Conservation (phyloP, 23 red algal genomes). For the Gracilaria domingensis region DNA sequence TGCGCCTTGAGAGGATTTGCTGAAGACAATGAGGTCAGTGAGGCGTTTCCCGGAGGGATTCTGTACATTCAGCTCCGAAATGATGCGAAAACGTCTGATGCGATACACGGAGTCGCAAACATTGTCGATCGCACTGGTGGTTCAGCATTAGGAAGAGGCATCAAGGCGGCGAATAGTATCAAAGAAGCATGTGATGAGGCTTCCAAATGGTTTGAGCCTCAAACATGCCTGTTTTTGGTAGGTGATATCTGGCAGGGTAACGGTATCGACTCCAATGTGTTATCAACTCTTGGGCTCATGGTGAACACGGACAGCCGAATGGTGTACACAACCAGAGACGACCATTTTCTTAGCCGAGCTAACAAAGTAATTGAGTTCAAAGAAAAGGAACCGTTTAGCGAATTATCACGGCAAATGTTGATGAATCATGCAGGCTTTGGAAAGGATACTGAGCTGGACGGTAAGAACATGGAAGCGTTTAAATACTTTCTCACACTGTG, state of each 20-base stretch:
- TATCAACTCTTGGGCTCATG: neutral
- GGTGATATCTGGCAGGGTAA: conserved; percentile 15
- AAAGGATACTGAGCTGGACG: neutral
- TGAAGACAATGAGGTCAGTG: neutral
- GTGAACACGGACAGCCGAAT: neutral
- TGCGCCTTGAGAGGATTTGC: conserved; percentile 17
- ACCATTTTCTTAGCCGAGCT: neutral
- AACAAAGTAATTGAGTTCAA: neutral
- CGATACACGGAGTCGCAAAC: neutral
- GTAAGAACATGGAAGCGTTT: neutral
- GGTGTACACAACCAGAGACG: conserved; percentile 20
- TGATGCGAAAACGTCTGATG: neutral
- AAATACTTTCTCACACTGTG: neutral
- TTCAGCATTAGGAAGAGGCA: neutral
- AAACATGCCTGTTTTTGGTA: conserved; percentile 15
- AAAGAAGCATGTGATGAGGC: neutral
- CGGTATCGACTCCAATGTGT: conserved; percentile 4
- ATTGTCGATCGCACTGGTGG: neutral
- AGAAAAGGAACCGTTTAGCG: neutral
- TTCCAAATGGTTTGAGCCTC: neutral
- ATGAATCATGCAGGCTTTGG: neutral
- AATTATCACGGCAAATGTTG: neutral
- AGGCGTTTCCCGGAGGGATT: neutral
- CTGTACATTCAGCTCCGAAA: conserved; percentile 16
- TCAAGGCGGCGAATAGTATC: neutral